phyloP scores from a whole-genome alignment of 352 stramenopile species.

The Bremia lactucae region DNA sequence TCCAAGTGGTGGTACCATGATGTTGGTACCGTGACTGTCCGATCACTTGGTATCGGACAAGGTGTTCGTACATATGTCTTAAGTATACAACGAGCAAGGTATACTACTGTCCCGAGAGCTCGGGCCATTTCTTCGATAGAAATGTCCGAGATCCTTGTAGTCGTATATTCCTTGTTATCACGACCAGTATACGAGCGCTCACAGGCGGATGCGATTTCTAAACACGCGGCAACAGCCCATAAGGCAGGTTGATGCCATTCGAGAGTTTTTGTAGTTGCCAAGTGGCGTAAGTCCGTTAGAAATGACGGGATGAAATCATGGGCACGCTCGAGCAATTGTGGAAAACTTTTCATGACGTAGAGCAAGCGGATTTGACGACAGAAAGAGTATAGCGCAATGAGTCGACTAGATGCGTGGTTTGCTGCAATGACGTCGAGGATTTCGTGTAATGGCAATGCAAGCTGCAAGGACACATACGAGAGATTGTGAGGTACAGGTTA shows the following conservation, averaged over 20 bases:
- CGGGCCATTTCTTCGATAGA: constrained; percentile 51
- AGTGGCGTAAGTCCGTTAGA: constrained; percentile 22
- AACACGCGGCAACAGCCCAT: constrained; percentile 60
- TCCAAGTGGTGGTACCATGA: constrained; percentile 52
- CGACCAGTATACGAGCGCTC: constrained; percentile 65
- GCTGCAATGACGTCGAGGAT: constrained; percentile 43
- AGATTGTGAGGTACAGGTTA: background rate
- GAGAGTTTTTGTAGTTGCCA: constrained; percentile 11
- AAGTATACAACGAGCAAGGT: constrained; percentile 53
- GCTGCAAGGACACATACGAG: constrained; percentile 17
- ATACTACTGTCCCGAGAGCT: constrained; percentile 56
- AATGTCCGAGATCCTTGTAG: constrained; percentile 36
- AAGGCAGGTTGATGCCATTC: constrained; percentile 43
- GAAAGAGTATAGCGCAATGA: constrained; percentile 70
- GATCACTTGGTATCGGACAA: background rate
- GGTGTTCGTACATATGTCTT: constrained; percentile 27
- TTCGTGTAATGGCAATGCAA: constrained; percentile 41
- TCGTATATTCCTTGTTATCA: constrained; percentile 45
- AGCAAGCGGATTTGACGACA: constrained; percentile 65
- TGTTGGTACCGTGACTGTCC: background rate
- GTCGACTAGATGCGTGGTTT: constrained; percentile 35
- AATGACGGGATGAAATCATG: constrained; percentile 51
- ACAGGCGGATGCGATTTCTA: constrained; percentile 69
- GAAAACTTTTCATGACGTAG: constrained; percentile 62
- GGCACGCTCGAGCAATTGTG: constrained; percentile 43